A percentile compares a stretch with the other conserved stretches of the same genome.
Conservation (phyloP, 2,329 filamentous ascomycete genomes). For the Alternaria brassicae region DNA sequence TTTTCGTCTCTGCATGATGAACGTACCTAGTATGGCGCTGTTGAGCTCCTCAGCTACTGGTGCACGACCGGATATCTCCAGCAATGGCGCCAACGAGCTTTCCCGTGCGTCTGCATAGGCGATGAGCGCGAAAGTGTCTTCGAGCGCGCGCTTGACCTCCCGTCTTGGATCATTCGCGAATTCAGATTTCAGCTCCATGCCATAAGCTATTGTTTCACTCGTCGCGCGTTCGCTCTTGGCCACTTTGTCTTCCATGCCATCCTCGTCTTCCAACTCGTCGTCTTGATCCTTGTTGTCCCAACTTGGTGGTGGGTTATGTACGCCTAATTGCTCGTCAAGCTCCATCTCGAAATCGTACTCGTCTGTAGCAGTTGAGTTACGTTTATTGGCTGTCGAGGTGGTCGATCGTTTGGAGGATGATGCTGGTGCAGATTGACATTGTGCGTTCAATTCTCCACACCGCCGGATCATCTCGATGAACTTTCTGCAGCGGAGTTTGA, state of each 20-base stretch:
- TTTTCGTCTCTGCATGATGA: background rate
- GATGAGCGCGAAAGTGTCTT: conserved; percentile 86
- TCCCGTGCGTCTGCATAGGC: conserved; percentile 83
- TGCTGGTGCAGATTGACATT: conserved; percentile 31
- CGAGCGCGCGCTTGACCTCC: conserved; percentile 75
- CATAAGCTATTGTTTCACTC: conserved; percentile 76
- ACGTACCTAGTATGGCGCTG: conserved; percentile 81
- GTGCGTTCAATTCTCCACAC: conserved; percentile 53
- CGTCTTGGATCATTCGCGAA: conserved; percentile 74
- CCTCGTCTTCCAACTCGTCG: conserved; percentile 47
- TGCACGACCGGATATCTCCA: conserved; percentile 77
- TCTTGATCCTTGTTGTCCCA: conserved; percentile 41
- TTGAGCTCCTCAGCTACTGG: conserved; percentile 92
- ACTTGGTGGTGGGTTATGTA: conserved; percentile 38
- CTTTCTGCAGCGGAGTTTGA: conserved; percentile 85
- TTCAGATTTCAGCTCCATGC: conserved; percentile 77
- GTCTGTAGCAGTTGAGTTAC: conserved; percentile 51
- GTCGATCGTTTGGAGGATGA: conserved; percentile 41
- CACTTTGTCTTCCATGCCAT: conserved; percentile 40
- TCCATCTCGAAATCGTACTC: conserved; percentile 65
- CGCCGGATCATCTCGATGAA: conserved; percentile 83
- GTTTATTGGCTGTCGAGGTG: conserved; percentile 36
- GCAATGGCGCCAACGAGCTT: conserved; percentile 76
- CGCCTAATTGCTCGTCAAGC: conserved; percentile 61
- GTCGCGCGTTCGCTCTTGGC: conserved; percentile 60